Evolutionary conservation across 495 filamentous ascomycete genomes (phyloP).

Genomic region (Collariella sp.): DNA sequence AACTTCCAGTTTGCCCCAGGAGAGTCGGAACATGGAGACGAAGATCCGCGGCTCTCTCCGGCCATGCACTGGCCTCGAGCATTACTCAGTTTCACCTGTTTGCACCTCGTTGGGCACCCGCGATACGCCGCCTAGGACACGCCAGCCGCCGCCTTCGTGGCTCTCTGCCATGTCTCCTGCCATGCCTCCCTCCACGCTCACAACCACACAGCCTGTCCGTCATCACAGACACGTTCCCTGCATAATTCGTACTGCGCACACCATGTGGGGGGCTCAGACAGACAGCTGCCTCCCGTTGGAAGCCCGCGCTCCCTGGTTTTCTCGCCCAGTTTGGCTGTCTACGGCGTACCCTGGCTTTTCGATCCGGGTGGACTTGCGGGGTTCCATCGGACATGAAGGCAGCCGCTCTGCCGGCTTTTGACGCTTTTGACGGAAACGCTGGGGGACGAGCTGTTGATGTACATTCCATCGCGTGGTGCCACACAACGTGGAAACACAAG

Average conservation of each 20-base stretch:
- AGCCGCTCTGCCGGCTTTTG: conserved; percentile 6
- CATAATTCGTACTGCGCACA: too few species aligned
- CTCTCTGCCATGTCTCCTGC: not conserved
- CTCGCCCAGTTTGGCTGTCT: too few species aligned
- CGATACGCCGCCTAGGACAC: not conserved
- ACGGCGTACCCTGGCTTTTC: too few species aligned
- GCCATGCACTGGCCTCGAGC: conserved; percentile 20
- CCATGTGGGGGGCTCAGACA: not conserved
- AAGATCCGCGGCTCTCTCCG: too few species aligned
- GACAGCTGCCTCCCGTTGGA: too few species aligned
- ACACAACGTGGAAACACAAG: not conserved
- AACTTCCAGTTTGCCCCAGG: too few species aligned
- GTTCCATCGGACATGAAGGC: conserved; percentile 3
- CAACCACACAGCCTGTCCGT: too few species aligned
- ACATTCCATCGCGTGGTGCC: not conserved
- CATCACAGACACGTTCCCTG: not conserved
- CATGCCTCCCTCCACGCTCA: too few species aligned
- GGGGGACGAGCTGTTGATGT: not conserved
- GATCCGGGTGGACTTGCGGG: conserved; percentile 8
- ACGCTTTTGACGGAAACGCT: not conserved
- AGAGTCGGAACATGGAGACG: not conserved
- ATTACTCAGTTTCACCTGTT: conserved; percentile 23
- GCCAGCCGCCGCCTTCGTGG: not conserved
- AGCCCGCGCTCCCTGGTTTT: not conserved
- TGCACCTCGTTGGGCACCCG: not conserved